phyloP scores from a whole-genome alignment of 768 basidiomycete genomes.

The Lactifluus pinguis region DNA sequence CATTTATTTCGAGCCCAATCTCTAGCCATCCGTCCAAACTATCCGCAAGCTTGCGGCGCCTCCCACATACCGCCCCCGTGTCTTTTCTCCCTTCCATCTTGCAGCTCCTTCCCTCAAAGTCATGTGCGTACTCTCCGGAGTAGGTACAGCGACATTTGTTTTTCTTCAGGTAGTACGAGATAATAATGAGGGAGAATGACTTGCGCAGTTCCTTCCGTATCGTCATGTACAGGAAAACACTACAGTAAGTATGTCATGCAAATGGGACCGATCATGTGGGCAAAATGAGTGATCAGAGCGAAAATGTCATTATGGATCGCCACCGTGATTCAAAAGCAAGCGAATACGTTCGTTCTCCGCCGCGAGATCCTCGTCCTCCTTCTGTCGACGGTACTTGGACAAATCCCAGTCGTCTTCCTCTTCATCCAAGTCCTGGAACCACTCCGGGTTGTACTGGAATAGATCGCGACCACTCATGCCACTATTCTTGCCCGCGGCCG shows the following conservation, averaged over 20 bases:
- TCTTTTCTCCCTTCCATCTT: too few relatives aligned
- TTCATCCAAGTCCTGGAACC: slow-evolving; percentile 75
- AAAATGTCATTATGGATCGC: slow-evolving; percentile 25
- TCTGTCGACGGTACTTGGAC: slow-evolving; percentile 47
- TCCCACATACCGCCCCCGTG: too few relatives aligned
- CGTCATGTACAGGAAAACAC: background rate
- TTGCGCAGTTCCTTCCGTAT: background rate
- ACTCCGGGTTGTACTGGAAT: slow-evolving; percentile 95
- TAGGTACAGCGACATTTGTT: background rate
- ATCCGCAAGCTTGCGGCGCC: too few relatives aligned
- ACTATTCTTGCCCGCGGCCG: slow-evolving; percentile 77
- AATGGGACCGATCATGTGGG: slow-evolving; percentile 1
- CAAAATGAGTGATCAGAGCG: slow-evolving; percentile 23
- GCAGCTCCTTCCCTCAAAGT: too few relatives aligned
- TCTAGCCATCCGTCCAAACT: too few relatives aligned
- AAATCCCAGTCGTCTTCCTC: slow-evolving; percentile 43
- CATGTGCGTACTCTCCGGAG: too few relatives aligned
- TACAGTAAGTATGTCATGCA: background rate
- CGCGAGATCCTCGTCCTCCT: slow-evolving; percentile 50
- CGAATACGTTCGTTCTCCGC: slow-evolving; percentile 47
- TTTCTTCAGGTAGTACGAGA: background rate
- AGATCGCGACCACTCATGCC: slow-evolving; percentile 97
- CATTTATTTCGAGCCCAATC: too few relatives aligned
- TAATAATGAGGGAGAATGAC: background rate
- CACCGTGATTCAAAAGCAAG: slow-evolving; percentile 31